A percentile compares a stretch with the other conserved stretches of the same genome.
Conservation (phyloP, 179 eudicot species). For the Patellifolia procumbens region DNA sequence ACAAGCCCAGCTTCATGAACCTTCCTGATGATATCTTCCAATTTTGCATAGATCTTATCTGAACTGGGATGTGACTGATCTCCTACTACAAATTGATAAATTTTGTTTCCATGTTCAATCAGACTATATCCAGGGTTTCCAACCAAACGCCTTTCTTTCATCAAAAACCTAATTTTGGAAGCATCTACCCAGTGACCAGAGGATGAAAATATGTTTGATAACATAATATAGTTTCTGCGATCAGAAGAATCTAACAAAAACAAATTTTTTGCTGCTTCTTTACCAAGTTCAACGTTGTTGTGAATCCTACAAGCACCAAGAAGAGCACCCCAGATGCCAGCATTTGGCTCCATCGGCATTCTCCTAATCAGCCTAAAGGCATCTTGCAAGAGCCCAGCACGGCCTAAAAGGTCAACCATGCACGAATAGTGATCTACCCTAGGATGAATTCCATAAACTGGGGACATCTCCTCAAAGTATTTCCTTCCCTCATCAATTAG, state of each 20-base stretch:
- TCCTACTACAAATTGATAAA: slow-evolving; percentile 38
- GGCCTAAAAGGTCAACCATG: slow-evolving; percentile 52
- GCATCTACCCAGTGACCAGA: slow-evolving; percentile 45
- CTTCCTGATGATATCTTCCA: slow-evolving; percentile 33
- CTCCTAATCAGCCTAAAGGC: slow-evolving; percentile 37
- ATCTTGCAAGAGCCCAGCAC: slow-evolving; percentile 40
- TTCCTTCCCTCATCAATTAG: slow-evolving; percentile 41
- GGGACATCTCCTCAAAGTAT: slow-evolving; percentile 38
- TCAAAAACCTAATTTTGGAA: slow-evolving; percentile 38
- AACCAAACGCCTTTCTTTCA: slow-evolving; percentile 30
- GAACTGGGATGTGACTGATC: slow-evolving; percentile 45
- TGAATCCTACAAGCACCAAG: slow-evolving; percentile 50
- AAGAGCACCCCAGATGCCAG: slow-evolving; percentile 56
- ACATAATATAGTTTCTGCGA: slow-evolving; percentile 38
- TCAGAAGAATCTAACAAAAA: slow-evolving; percentile 36
- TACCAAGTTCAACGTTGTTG: slow-evolving; percentile 41
- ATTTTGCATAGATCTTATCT: slow-evolving; percentile 36
- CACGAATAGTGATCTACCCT: slow-evolving; percentile 51
- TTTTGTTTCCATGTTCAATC: slow-evolving; percentile 40
- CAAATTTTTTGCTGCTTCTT: slow-evolving; percentile 42
- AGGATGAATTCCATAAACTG: slow-evolving; percentile 38
- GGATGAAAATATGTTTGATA: slow-evolving; percentile 43
- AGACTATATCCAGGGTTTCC: slow-evolving; percentile 38
- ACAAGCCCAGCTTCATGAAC: slow-evolving; percentile 38
- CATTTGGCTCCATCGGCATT: slow-evolving; percentile 52